Percentiles rank a stretch among this genome's conserved stretches.
Evolutionary conservation across 768 basidiomycete species (phyloP).

Genomic region (Serendipita indica): DNA sequence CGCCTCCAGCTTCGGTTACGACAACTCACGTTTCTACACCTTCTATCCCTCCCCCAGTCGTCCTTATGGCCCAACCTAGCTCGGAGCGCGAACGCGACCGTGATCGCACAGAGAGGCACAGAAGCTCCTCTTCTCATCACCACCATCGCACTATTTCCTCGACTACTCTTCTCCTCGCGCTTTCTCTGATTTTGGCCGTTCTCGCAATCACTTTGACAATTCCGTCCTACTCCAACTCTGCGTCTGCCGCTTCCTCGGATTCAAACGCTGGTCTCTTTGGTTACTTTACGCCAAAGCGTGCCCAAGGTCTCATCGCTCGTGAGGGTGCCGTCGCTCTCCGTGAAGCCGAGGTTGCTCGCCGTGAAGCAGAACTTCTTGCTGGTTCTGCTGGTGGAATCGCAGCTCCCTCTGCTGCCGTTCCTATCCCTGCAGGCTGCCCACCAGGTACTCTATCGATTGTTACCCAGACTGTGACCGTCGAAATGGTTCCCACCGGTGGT

Average conservation of each 20-base stretch:
- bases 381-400: constrained; percentile 68
- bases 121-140: constrained; percentile 38
- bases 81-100: constrained; percentile 40
- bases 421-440: constrained; percentile 37
- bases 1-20: constrained; percentile 25
- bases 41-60: constrained; percentile 66
- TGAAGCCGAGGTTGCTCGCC: constrained; percentile 78
- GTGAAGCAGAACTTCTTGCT: constrained; percentile 71
- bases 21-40: constrained; percentile 50
- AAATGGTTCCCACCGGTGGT: constrained; percentile 26
- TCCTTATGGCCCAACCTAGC: constrained; percentile 79
- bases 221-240: constrained; percentile 37
- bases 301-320: constrained; percentile 62
- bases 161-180: constrained; percentile 71
- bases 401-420: constrained; percentile 28
- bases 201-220: constrained; percentile 85
- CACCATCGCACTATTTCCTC: constrained; percentile 80
- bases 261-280: constrained; percentile 43
- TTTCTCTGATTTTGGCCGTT: constrained; percentile 73
- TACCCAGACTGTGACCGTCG: constrained; percentile 26
- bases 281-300: constrained; percentile 67
- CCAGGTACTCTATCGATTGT: constrained; percentile 30
- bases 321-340: constrained; percentile 68
- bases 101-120: constrained; percentile 17
- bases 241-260: constrained; percentile 18